Conservation (phyloP, 2,329 filamentous ascomycete genomes). For the Geosmithia morbida region DNA sequence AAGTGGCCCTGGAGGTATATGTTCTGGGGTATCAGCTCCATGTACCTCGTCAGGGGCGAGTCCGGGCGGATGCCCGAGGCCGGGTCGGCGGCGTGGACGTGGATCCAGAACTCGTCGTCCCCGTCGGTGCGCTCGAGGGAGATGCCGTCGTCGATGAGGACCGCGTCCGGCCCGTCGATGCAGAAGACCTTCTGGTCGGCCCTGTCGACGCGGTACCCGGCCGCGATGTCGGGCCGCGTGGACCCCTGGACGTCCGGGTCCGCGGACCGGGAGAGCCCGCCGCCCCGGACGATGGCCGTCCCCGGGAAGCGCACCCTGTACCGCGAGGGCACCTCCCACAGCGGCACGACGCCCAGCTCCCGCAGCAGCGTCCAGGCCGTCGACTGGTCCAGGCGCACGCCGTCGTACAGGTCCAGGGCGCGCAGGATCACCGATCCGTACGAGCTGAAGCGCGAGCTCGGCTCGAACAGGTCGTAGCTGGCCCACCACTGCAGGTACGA, state of each 20-base stretch:
- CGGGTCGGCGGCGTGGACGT: slow-evolving; percentile 67
- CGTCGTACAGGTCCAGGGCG: slow-evolving; percentile 42
- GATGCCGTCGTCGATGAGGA: slow-evolving; percentile 67
- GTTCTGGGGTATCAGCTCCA: slow-evolving; percentile 45
- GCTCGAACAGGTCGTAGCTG: slow-evolving; percentile 37
- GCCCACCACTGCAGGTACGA: slow-evolving; percentile 58
- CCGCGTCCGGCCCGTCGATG: slow-evolving; percentile 52
- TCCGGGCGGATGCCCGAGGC: slow-evolving; percentile 51
- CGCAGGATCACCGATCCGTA: slow-evolving; percentile 52
- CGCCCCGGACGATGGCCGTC: slow-evolving; percentile 25
- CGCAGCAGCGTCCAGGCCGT: slow-evolving; percentile 53
- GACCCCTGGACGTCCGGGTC: slow-evolving; percentile 14
- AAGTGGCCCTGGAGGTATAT: slow-evolving; percentile 44
- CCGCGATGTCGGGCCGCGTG: slow-evolving; percentile 26
- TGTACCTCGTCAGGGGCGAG: slow-evolving; percentile 42
- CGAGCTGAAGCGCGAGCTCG: slow-evolving; percentile 37
- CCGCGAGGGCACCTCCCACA: slow-evolving; percentile 54
- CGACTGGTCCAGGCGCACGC: slow-evolving; percentile 25
- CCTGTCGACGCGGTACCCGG: slow-evolving; percentile 40
- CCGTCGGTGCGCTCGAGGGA: slow-evolving; percentile 48
- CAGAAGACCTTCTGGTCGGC: slow-evolving; percentile 48
- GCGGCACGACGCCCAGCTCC: slow-evolving; percentile 56
- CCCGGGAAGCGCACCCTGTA: slow-evolving; percentile 44
- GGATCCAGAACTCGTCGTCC: slow-evolving; percentile 53
- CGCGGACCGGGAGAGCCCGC: slow-evolving; percentile 21